These are phyloP conservation scores for Debaryomyces prosopidis DNA, from an alignment of 805 yeast species.

Conservation along the genomic window DNA sequence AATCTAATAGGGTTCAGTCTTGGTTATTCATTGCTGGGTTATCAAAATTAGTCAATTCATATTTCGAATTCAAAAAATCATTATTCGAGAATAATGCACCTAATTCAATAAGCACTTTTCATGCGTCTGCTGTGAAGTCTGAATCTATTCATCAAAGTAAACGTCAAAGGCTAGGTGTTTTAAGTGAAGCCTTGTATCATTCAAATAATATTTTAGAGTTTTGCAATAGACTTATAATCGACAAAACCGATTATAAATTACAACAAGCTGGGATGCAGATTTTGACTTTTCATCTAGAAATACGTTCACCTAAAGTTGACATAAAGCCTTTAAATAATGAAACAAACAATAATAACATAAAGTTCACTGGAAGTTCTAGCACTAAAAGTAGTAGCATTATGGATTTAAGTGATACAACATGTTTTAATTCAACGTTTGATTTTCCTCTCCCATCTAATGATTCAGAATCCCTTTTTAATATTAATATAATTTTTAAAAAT, in stretches of 20 bases:
- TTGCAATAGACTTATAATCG: slow-evolving; percentile 22
- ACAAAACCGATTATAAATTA: slow-evolving; percentile 8
- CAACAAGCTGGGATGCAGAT: slow-evolving; percentile 18
- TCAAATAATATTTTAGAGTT: slow-evolving; percentile 23
- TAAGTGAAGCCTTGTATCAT: slow-evolving; percentile 19
- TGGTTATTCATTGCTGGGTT: slow-evolving; percentile 47
- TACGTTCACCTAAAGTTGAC: background rate
- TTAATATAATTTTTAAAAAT: slow-evolving; percentile 13
- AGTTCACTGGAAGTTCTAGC: background rate
- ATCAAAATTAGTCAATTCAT: slow-evolving; percentile 28
- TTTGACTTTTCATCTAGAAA: slow-evolving; percentile 17
- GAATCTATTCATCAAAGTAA: slow-evolving; percentile 16
- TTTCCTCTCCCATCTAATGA: slow-evolving; percentile 1
- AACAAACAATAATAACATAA: background rate
- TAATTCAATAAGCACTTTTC: background rate
- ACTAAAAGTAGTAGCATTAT: slow-evolving; percentile 1
- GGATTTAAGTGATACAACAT: slow-evolving; percentile 3
- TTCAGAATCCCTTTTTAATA: slow-evolving; percentile 3
- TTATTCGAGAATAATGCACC: background rate
- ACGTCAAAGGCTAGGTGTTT: slow-evolving; percentile 27
- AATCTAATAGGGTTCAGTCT: slow-evolving; percentile 15
- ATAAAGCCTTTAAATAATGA: background rate
- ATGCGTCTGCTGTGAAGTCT: background rate
- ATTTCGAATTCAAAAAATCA: slow-evolving; percentile 23
- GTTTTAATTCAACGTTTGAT: slow-evolving; percentile 9